phyloP scores from a whole-genome alignment of 106 monocot genomes.

The Dioscorea dumetorum region DNA sequence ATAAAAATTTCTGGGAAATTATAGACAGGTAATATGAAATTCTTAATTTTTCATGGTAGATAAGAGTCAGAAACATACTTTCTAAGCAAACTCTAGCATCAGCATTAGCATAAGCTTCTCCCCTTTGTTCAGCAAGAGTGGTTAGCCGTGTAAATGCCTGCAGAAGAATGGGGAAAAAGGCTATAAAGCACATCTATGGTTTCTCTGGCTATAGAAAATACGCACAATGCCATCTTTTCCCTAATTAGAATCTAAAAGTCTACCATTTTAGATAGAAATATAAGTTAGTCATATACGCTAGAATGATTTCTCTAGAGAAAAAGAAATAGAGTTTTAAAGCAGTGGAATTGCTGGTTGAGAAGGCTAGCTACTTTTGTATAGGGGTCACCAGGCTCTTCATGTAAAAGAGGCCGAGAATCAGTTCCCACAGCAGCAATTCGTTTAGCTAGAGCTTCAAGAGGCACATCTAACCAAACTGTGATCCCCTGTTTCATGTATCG shows the following conservation, averaged over 20 bases:
- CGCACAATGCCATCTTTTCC: too few species aligned
- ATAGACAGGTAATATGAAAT: too few species aligned
- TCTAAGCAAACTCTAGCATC: slow-evolving; percentile 59
- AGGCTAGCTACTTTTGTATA: slow-evolving; percentile 57
- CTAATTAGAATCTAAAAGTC: too few species aligned
- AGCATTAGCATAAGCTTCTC: slow-evolving; percentile 67
- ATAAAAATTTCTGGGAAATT: too few species aligned
- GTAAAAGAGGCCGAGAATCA: slow-evolving; percentile 87
- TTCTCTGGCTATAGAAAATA: too few species aligned
- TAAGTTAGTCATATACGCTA: too few species aligned
- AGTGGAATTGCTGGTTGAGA: too few species aligned
- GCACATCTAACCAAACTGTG: slow-evolving; percentile 94
- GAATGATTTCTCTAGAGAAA: too few species aligned
- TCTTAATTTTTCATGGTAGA: too few species aligned
- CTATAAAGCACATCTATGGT: too few species aligned
- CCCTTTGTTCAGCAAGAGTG: slow-evolving; percentile 42
- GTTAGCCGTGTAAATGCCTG: slow-evolving; percentile 54
- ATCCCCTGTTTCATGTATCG: slow-evolving; percentile 86
- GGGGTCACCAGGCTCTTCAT: slow-evolving; percentile 81
- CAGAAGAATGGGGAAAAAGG: background rate
- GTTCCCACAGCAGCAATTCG: slow-evolving; percentile 93
- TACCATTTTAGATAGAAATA: too few species aligned
- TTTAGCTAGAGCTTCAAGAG: slow-evolving; percentile 89
- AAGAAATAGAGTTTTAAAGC: too few species aligned
- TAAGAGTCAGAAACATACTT: slow-evolving; percentile 18